A percentile compares a stretch with the other conserved stretches of the same genome.
Evolutionary conservation across 2,329 filamentous ascomycete species (phyloP).

Genomic region (Fonsecaea pedrosoi): DNA sequence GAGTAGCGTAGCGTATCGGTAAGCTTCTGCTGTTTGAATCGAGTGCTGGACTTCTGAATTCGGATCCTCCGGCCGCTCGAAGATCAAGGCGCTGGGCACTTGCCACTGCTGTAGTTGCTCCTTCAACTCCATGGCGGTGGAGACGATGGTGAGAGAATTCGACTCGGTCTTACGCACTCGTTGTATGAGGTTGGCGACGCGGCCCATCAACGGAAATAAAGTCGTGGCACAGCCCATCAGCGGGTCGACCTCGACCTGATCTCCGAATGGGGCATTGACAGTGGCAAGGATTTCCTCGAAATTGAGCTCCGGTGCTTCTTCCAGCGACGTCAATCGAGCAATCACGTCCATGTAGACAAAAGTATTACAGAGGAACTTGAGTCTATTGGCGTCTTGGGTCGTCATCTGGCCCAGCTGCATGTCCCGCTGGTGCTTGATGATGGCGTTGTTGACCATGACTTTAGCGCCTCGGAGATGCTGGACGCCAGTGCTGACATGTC

Average conservation of each 20-base stretch:
- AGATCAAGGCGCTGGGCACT: slow-evolving; percentile 57
- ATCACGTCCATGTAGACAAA: slow-evolving; percentile 79
- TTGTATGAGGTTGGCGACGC: slow-evolving; percentile 70
- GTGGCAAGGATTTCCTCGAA: slow-evolving; percentile 57
- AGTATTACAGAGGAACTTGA: slow-evolving; percentile 73
- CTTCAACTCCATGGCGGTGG: slow-evolving; percentile 68
- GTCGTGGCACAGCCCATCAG: slow-evolving; percentile 73
- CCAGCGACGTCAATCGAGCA: slow-evolving; percentile 68
- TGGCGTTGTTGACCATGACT: slow-evolving; percentile 66
- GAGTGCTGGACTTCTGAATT: slow-evolving; percentile 67
- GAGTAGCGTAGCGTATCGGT: slow-evolving; percentile 70
- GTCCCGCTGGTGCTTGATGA: slow-evolving; percentile 55
- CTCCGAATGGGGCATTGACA: slow-evolving; percentile 48
- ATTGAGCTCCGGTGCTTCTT: slow-evolving; percentile 63
- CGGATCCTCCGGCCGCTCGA: slow-evolving; percentile 69
- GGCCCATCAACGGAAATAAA: slow-evolving; percentile 72
- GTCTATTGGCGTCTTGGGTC: slow-evolving; percentile 49
- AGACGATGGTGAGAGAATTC: slow-evolving; percentile 68
- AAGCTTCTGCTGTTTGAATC: slow-evolving; percentile 71
- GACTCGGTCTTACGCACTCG: slow-evolving; percentile 61
- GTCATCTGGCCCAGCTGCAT: slow-evolving; percentile 39
- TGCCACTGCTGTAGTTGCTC: slow-evolving; percentile 66
- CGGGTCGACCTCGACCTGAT: slow-evolving; percentile 68
- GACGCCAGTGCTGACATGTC: slow-evolving; percentile 71
- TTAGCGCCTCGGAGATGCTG: slow-evolving; percentile 73